Percentiles rank a stretch among this genome's conserved stretches.
These are phyloP conservation scores for Coemansia aciculifera DNA, from an alignment of 192 early-diverging fungal genomes.

Conservation along the genomic window DNA sequence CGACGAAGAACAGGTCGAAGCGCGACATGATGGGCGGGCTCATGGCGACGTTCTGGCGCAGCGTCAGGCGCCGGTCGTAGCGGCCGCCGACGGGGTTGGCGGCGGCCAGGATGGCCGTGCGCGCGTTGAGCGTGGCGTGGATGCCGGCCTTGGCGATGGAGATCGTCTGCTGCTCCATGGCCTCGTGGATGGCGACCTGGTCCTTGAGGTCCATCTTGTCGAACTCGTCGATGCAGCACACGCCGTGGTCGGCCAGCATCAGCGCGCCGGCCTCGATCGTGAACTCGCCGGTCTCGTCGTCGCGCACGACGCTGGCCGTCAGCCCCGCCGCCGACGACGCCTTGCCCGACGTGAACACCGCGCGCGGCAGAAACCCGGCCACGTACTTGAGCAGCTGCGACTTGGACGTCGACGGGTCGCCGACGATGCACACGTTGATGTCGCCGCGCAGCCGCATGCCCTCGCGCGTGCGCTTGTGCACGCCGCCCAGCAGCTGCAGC, in stretches of 20 bases:
- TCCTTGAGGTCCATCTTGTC: slow-evolving; percentile 97
- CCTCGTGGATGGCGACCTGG: slow-evolving; percentile 99
- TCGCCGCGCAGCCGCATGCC: slow-evolving; percentile 95
- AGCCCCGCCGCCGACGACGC: slow-evolving; percentile 94
- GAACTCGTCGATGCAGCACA: slow-evolving; percentile 98
- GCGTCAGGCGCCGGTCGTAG: slow-evolving; percentile 92
- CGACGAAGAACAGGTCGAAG: slow-evolving; percentile 97
- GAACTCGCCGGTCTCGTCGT: slow-evolving; percentile 97
- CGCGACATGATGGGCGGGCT: slow-evolving; percentile 98
- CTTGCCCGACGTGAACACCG: slow-evolving; percentile 82
- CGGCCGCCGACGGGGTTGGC: slow-evolving; percentile 95
- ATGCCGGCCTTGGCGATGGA: slow-evolving; percentile 93
- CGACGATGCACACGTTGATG: slow-evolving; percentile 96
- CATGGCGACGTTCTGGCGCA: slow-evolving; percentile 96
- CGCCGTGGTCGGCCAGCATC: slow-evolving; percentile 97
- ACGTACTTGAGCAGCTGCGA: slow-evolving; percentile 86
- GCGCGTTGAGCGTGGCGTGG: slow-evolving; percentile 91
- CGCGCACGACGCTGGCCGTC: slow-evolving; percentile 86
- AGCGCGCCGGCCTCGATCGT: slow-evolving; percentile 97
- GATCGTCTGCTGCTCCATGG: slow-evolving; percentile 99
- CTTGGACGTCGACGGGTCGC: slow-evolving; percentile 94
- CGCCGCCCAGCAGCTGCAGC: slow-evolving; percentile 92
- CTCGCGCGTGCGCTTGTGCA: slow-evolving; percentile 90
- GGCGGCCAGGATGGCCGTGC: slow-evolving; percentile 93
- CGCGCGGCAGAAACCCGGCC: slow-evolving; percentile 82